A percentile compares a stretch with the other conserved stretches of the same genome.
phyloP scores from a whole-genome alignment of 2,329 filamentous ascomycete species.

The Paracoccidioides lutzii region DNA sequence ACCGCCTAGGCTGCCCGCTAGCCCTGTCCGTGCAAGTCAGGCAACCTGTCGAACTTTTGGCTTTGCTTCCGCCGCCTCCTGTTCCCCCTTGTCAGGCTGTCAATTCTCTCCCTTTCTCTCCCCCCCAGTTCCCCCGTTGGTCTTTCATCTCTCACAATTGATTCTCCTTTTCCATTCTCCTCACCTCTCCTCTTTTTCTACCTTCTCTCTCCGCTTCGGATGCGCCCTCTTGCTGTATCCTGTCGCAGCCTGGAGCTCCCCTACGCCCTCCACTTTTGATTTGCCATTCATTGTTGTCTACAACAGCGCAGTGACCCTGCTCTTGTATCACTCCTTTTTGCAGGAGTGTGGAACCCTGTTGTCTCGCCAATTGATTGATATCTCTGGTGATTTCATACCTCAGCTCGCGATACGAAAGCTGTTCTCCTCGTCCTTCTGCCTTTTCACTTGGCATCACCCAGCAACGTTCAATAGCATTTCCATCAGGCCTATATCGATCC shows the following conservation, averaged over 20 bases:
- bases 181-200: background rate
- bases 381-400: background rate
- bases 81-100: background rate
- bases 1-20: too few species aligned
- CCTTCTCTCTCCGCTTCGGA: conserved; percentile 3
- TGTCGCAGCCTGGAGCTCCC: conserved; percentile 11
- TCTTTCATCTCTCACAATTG: conserved; percentile 10
- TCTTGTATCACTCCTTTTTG: background rate
- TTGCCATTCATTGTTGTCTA: conserved; percentile 1
- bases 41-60: background rate
- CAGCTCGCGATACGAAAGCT: background rate
- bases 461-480: background rate
- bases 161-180: background rate
- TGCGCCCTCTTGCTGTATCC: conserved; percentile 5
- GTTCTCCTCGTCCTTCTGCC: background rate
- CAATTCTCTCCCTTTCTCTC: background rate
- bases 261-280: conserved; percentile 1
- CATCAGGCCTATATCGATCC: background rate
- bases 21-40: too few species aligned
- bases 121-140: conserved; percentile 7
- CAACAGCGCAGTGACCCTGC: background rate
- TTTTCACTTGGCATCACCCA: background rate
- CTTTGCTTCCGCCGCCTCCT: conserved; percentile 4
- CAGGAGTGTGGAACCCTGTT: background rate
- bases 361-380: background rate